A percentile compares a stretch with the other conserved stretches of the same genome.
These are phyloP conservation scores for Mycena amicta DNA, from an alignment of 768 basidiomycete species.

Conservation along the genomic window DNA sequence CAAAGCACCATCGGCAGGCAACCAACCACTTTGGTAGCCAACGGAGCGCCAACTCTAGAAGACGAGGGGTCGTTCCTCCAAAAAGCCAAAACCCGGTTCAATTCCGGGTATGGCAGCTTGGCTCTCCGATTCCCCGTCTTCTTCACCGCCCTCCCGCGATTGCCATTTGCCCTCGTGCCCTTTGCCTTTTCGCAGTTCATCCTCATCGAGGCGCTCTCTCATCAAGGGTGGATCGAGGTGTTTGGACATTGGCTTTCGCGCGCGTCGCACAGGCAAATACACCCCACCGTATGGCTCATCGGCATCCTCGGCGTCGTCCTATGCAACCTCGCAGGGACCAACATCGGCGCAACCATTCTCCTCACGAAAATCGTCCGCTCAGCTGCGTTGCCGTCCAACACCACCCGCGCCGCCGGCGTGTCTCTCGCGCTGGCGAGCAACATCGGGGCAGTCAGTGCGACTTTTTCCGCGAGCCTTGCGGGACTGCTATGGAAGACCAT, in stretches of 20 bases:
- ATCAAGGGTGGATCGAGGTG: conserved; percentile 85
- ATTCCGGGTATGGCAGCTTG: conserved; percentile 17
- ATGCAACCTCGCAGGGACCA: conserved; percentile 85
- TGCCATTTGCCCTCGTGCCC: conserved; percentile 82
- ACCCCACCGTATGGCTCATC: conserved; percentile 64
- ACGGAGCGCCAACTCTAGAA: background rate
- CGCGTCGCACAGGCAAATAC: conserved; percentile 45
- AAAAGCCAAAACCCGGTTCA: background rate
- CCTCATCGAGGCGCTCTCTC: conserved; percentile 79
- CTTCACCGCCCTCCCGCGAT: conserved; percentile 59
- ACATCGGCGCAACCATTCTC: conserved; percentile 90
- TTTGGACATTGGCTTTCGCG: conserved; percentile 70
- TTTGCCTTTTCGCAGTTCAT: conserved; percentile 97
- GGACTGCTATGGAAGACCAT: conserved; percentile 67
- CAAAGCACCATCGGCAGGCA: conserved; percentile 64
- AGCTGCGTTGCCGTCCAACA: conserved; percentile 38
- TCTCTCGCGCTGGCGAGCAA: conserved; percentile 86
- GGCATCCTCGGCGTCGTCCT: conserved; percentile 72
- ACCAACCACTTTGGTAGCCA: conserved; percentile 36
- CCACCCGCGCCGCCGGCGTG: conserved; percentile 58
- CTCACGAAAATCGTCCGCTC: conserved; percentile 79
- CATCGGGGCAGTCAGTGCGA: conserved; percentile 87
- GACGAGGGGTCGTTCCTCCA: background rate
- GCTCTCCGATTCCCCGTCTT: conserved; percentile 69
- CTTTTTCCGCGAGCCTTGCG: conserved; percentile 76